Evolutionary conservation across 352 stramenopile genomes (phyloP).

Genomic region (Globisporangium nunn): DNA sequence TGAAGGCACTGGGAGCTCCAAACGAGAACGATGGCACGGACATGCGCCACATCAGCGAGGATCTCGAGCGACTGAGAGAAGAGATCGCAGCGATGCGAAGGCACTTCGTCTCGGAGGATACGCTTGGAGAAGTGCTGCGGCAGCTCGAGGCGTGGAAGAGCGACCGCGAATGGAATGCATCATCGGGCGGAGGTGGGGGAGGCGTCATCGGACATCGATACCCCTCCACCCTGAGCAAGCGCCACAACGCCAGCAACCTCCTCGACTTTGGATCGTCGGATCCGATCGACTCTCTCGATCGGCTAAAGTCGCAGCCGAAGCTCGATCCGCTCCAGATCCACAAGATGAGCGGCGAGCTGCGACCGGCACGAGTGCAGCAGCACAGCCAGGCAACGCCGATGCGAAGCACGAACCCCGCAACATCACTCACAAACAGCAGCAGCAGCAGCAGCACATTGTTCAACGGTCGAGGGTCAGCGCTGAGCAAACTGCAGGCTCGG

Average conservation of each 20-base stretch:
- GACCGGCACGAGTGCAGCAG: slow-evolving; percentile 1
- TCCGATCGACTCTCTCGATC: slow-evolving; percentile 17
- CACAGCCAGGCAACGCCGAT: neutral
- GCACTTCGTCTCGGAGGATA: slow-evolving; percentile 44
- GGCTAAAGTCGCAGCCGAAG: slow-evolving; percentile 46
- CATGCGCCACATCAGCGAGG: slow-evolving; percentile 19
- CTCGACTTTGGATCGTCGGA: neutral
- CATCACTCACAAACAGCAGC: slow-evolving; percentile 15
- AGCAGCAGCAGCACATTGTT: slow-evolving; percentile 16
- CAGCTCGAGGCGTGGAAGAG: slow-evolving; percentile 32
- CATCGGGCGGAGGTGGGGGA: neutral
- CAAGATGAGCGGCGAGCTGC: slow-evolving; percentile 23
- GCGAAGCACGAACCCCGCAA: slow-evolving; percentile 6
- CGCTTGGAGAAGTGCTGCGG: slow-evolving; percentile 25
- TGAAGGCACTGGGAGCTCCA: neutral
- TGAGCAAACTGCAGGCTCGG: slow-evolving; percentile 49
- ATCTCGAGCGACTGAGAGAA: slow-evolving; percentile 28
- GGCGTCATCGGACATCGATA: slow-evolving; percentile 28
- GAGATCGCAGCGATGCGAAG: slow-evolving; percentile 33
- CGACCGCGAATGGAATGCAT: slow-evolving; percentile 18
- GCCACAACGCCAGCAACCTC: slow-evolving; percentile 12
- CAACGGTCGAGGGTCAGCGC: slow-evolving; percentile 2
- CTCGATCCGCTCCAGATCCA: slow-evolving; percentile 52
- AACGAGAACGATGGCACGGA: neutral
- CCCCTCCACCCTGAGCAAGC: slow-evolving; percentile 13